phyloP scores from a whole-genome alignment of 768 basidiomycete genomes.

The Antrodiella citrinella region DNA sequence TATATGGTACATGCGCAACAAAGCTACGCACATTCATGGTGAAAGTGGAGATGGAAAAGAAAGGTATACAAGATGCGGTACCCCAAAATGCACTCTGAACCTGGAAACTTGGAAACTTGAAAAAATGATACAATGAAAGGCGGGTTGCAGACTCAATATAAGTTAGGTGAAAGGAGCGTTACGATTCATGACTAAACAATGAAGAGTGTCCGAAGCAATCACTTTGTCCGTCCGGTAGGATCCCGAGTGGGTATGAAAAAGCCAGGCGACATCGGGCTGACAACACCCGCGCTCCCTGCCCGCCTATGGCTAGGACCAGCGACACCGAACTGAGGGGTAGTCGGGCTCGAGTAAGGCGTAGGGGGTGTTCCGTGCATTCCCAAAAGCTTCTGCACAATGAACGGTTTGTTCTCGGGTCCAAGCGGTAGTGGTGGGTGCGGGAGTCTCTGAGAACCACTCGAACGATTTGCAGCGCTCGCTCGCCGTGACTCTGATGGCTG shows the following conservation, averaged over 20 bases:
- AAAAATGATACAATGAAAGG: neutral
- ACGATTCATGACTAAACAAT: neutral
- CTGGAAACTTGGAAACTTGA: no score
- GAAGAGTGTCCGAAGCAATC: neutral
- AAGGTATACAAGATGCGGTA: no score
- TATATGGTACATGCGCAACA: no score
- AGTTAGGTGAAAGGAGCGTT: neutral
- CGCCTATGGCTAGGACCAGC: neutral
- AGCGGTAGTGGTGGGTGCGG: conserved; percentile 19
- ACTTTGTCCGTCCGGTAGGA: neutral
- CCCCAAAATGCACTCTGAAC: no score
- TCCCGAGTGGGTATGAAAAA: neutral
- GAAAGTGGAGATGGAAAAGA: no score
- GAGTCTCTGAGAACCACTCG: conserved; percentile 15
- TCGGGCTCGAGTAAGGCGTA: neutral
- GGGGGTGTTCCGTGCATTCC: conserved; percentile 5
- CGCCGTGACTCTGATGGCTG: conserved; percentile 17
- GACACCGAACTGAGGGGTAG: neutral
- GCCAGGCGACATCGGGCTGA: neutral
- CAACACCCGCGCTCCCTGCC: no score
- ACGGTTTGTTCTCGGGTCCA: conserved; percentile 18
- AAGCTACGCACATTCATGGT: no score
- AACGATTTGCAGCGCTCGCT: conserved; percentile 7
- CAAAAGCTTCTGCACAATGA: conserved; percentile 27
- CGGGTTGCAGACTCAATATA: neutral